Evolutionary conservation across 2,329 filamentous ascomycete genomes (phyloP).

Genomic region (Sporothrix brunneoviolacea): DNA sequence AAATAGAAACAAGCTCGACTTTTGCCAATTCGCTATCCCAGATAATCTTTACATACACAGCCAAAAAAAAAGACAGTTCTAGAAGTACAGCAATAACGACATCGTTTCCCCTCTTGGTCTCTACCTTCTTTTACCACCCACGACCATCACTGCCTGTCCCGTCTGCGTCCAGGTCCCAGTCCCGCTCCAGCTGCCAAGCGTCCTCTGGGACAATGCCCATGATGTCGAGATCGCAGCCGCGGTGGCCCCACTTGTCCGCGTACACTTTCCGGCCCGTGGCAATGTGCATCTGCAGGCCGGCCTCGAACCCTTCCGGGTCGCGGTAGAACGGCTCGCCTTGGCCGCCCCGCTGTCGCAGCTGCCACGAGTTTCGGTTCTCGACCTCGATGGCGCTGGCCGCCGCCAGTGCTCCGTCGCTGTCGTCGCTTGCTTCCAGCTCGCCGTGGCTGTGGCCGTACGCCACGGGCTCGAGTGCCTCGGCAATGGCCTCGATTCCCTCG

Average conservation of each 20-base stretch:
- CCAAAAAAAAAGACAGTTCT: too few relatives aligned
- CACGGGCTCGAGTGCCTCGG: background rate
- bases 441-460: background rate
- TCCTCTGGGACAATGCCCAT: slow-evolving; percentile 8
- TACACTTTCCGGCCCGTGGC: slow-evolving; percentile 34
- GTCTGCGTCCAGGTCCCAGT: slow-evolving; percentile 2
- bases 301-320: slow-evolving; percentile 37
- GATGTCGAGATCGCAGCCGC: slow-evolving; percentile 29
- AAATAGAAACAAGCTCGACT: too few relatives aligned
- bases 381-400: background rate
- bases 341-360: slow-evolving; percentile 43
- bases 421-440: too few relatives aligned
- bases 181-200: slow-evolving; percentile 6
- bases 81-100: too few relatives aligned
- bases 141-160: slow-evolving; percentile 1
- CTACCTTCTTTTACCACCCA: slow-evolving; percentile 3
- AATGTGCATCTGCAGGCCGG: slow-evolving; percentile 37
- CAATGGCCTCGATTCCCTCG: slow-evolving; percentile 22
- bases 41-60: too few relatives aligned
- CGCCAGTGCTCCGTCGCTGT: background rate
- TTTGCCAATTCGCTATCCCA: too few relatives aligned
- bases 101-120: too few relatives aligned
- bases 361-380: slow-evolving; percentile 44
- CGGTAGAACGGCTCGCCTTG: slow-evolving; percentile 48
- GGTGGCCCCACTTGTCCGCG: slow-evolving; percentile 36